Base-by-base conservation (phyloP, 1,139 yeast genomes). In the Lodderomyces parapsilosis region DNA sequence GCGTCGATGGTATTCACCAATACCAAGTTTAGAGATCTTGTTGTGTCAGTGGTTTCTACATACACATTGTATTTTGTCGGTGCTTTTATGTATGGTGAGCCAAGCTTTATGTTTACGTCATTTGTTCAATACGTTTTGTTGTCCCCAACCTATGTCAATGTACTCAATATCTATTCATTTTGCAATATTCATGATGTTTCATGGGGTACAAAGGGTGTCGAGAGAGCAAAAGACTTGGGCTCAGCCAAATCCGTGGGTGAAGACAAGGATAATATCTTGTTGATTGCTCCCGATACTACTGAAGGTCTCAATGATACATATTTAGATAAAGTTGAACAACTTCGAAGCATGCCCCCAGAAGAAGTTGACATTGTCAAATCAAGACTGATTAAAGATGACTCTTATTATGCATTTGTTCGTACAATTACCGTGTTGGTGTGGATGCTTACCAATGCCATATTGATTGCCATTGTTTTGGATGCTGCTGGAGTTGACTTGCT, bases 161-260 rank as follows among this genome's bases (percentile, higher is more conserved):
- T 86, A 41, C 71, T 86, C 56, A 86, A 86, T 57, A 89, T 86
- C 46, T 86, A 86, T 60, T 88, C 94, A 6, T 86, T 86, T 62
- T 86, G 94, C 70, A 86, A 86, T 59, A 84, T 86, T 53, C 91
- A 86, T 62, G 95, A 86, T 64, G 83, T 86, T 41, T 83, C 93
- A 0, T 86, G 95, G 95, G 95, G 95, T 58, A 86, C 93, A 20
- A 85, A 86, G 61, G 91, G 89, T 22, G 86, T 76, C 43, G 80
- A 79, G 24, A 71, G 68, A 34, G 80, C 80, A 44, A 74, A 74
- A 51, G 90, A 85, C 62, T 71, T 86, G 51, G 95, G 95, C 42
- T 76, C 78, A 19, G 93, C 90, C 27, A 80, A 78, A 49, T 60
- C 67, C 36, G 67, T 78, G 6, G 74, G 78, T 49, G 42, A 43